phyloP scores from a whole-genome alignment of 192 early-diverging fungal species.

The Backusella mclennaniae region DNA sequence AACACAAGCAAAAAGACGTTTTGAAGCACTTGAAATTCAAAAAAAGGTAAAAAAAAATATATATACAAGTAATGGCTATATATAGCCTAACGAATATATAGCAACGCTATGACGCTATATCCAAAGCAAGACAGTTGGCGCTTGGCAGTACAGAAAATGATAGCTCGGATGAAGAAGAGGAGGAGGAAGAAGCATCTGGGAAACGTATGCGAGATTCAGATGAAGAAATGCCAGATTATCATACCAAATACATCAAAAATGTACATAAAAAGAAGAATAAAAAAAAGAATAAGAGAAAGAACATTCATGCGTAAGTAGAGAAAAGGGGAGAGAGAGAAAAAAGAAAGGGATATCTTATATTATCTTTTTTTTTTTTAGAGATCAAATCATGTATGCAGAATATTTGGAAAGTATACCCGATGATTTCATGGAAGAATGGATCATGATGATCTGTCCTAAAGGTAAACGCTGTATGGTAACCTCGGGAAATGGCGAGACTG shows the following conservation, averaged over 20 bases:
- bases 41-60: not conserved
- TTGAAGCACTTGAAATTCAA: slow-evolving; percentile 19
- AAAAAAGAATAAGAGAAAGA: slow-evolving; percentile 27
- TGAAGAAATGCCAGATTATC: slow-evolving; percentile 10
- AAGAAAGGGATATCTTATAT: not conserved
- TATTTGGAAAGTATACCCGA: slow-evolving; percentile 45
- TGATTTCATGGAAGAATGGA: slow-evolving; percentile 49
- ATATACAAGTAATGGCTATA: not conserved
- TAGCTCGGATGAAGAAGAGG: slow-evolving; percentile 9
- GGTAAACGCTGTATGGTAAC: slow-evolving; percentile 58
- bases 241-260: not conserved
- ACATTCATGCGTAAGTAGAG: slow-evolving; percentile 38
- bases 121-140: slow-evolving; percentile 7
- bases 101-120: not conserved
- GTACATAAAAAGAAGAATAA: slow-evolving; percentile 32
- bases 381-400: slow-evolving; percentile 61
- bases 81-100: not conserved
- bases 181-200: not conserved
- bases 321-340: not conserved
- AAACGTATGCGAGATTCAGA: slow-evolving; percentile 6
- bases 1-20: slow-evolving; percentile 21
- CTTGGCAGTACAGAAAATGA: not conserved
- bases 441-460: slow-evolving; percentile 51
- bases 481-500: slow-evolving; percentile 40
- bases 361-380: slow-evolving; percentile 17